A percentile compares a stretch with the other conserved stretches of the same genome.
These are phyloP conservation scores for Pleurotus sapidus DNA, from an alignment of 768 basidiomycete species.

Conservation along the genomic window DNA sequence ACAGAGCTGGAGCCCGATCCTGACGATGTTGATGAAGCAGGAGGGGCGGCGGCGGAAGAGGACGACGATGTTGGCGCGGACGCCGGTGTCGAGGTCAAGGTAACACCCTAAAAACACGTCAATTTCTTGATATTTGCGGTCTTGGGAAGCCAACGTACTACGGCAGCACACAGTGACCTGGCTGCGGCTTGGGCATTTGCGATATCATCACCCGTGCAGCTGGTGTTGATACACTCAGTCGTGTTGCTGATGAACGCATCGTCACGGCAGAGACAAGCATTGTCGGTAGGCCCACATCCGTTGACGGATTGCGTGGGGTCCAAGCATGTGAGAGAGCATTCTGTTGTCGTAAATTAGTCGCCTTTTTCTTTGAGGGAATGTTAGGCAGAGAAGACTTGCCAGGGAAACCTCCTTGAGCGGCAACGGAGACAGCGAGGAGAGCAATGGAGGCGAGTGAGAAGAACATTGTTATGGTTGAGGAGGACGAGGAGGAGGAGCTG, in stretches of 20 bases:
- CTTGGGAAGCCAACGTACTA: conserved; percentile 38
- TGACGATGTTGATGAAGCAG: background rate
- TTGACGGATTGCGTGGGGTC: conserved; percentile 28
- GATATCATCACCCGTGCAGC: conserved; percentile 50
- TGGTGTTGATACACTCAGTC: conserved; percentile 43
- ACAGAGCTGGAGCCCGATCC: conserved; percentile 3
- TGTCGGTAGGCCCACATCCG: conserved; percentile 46
- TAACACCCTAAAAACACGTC: conserved; percentile 43
- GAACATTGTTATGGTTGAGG: background rate
- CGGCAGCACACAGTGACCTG: conserved; percentile 39
- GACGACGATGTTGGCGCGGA: conserved; percentile 9
- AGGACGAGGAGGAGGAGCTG: background rate
- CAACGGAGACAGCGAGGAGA: conserved; percentile 1
- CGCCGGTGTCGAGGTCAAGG: conserved; percentile 33
- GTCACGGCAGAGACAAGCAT: conserved; percentile 56
- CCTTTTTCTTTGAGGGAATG: background rate
- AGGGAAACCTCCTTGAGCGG: conserved; percentile 3
- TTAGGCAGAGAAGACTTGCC: background rate
- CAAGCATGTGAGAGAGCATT: conserved; percentile 51
- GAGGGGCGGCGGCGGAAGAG: conserved; percentile 10
- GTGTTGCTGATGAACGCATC: conserved; percentile 40
- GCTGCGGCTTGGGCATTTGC: conserved; percentile 37
- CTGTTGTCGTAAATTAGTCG: conserved; percentile 25
- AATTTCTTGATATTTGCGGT: background rate
- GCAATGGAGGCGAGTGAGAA: conserved; percentile 4